Base-by-base conservation (phyloP, 1,139 yeast species). In the Yamadazyma pseudoaaseri region DNA sequence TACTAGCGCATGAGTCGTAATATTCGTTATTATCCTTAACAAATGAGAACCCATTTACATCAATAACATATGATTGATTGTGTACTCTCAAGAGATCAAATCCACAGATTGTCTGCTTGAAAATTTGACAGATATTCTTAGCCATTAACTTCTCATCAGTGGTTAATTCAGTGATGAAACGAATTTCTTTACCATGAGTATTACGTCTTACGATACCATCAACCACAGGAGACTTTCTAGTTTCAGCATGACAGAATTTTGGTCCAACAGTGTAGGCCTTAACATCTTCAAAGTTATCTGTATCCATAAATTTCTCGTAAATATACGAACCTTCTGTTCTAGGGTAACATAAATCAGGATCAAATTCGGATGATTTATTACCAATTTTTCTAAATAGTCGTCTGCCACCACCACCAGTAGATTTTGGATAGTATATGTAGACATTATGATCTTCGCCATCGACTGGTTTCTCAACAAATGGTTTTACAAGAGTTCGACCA, bases 371-470 rank as follows among this genome's bases (percentile, higher is more conserved):
- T 0, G 96, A 86, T 60, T 94, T 94, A 65, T 94, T 94, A 38
- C 98, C 98, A 39, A 94, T 95, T 56, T 94, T 94, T 46, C 99
- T 76, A 65, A 94, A 94, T 39, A 94, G 65, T 36, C 95, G 71
- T 45, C 99, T 73, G 15, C 99, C 99, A 44, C 99, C 99, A 35
- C 98, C 99, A 33, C 99, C 99, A 35, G 86, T 82, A 37, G 83
- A 76, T 37, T 78, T 76, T 26, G 94, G 85, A 56, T 92, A 92
- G 60, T 94, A 94, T 30, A 94, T 92, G 57, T 84, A 87, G 29
- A 94, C 92, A 56, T 94, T 94, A 61, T 94, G 99, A 58, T 94
- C 96, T 61, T 94, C 99, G 30, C 99, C 99, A 60, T 94, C 97
- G 6, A 92, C 98, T 1, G 99, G 99, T 51, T 94, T 94, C 58